Evolutionary conservation across 2,329 filamentous ascomycete species (phyloP), one percentile per base, ranked within the genome.

Genomic region (Bretziella fagacearum): DNA sequence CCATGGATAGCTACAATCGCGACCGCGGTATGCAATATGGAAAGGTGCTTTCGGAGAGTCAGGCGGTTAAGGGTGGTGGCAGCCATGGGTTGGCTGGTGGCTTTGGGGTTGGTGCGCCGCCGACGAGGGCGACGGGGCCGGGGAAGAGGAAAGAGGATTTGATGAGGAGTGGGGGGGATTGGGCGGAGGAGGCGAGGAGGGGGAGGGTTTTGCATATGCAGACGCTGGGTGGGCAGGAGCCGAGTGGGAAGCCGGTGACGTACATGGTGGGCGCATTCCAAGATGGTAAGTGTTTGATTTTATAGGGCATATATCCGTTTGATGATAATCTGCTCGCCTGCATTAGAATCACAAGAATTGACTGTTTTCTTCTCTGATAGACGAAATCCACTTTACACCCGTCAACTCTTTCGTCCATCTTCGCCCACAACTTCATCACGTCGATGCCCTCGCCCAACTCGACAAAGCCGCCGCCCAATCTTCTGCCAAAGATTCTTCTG

Each of bases 201-300:
- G 80, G 80, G 46, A 77, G 79, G 53, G 79, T 93, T 3, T 64
- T 95, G 58, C 71, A 77, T 43, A 81, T 77, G 51, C 85, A 93
- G 65, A 93, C 86, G 0, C 69, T 94, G 18, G 87, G 86, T 39
- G 91, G 91, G 0, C 79, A 89, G 60, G 79, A 84, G 52, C 70
- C 79, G 10, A 71, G 76, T 33, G 67, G 77, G 2, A 76, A 79
- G 53, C 74, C 80, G 53, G 80, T 81, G 18, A 80, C 84, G 54
- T 93, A 93, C 65, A 93, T 95, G 78, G 71, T 95, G 43, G 91
- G 85, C 23, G 81, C 86, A n/a, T 95, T 96, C 59, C 75, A 81
- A 58, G 80, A 80, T 44, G 75, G 84, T 89, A 62, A 55, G 77
- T 22, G 4, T n/a, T n/a, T n/a, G n/a, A n/a, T n/a, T n/a, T n/a